A percentile compares a stretch with the other conserved stretches of the same genome.
Conservation (phyloP, 345 rosid species). For the Cardamine occulta region DNA sequence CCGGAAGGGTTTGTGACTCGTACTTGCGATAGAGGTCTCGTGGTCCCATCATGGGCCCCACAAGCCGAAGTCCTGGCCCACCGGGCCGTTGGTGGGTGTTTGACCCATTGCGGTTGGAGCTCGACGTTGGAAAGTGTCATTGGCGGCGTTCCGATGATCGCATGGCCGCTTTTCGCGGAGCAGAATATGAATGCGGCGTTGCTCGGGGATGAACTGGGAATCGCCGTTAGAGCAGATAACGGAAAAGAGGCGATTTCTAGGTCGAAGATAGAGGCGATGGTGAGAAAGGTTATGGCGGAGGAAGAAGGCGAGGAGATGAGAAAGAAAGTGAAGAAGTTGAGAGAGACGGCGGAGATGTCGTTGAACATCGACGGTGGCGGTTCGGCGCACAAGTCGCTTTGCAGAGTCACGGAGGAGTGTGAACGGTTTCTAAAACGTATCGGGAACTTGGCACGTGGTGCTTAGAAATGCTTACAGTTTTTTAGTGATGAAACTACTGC, state of each 20-base stretch:
- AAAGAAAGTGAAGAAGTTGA: constrained; percentile 47
- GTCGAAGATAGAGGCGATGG: constrained; percentile 52
- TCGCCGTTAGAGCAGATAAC: constrained; percentile 46
- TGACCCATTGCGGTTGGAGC: constrained; percentile 83
- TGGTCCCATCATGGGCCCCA: constrained; percentile 65
- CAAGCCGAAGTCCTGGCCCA: constrained; percentile 61
- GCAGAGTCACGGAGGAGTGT: constrained; percentile 38
- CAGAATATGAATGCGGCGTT: constrained; percentile 58
- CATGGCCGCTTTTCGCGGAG: constrained; percentile 63
- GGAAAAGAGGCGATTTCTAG: constrained; percentile 40
- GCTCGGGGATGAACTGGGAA: constrained; percentile 53
- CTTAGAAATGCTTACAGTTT: constrained; percentile 23
- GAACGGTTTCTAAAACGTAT: constrained; percentile 18
- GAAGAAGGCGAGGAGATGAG: constrained; percentile 52
- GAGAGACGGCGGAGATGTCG: constrained; percentile 42
- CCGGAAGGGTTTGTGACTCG: constrained; percentile 63
- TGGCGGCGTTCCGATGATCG: constrained; percentile 59
- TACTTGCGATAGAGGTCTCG: constrained; percentile 45
- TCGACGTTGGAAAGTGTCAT: constrained; percentile 60
- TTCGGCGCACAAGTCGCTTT: constrained; percentile 36
- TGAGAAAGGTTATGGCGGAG: constrained; percentile 53
- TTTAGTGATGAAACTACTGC: not conserved
- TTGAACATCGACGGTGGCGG: constrained; percentile 36
- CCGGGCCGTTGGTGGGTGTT: constrained; percentile 63
- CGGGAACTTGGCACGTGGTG: constrained; percentile 41